A percentile compares a stretch with the other conserved stretches of the same genome.
Conservation (phyloP, 1,284 basidiomycete species). For the Ceratobasidium sp. region DNA sequence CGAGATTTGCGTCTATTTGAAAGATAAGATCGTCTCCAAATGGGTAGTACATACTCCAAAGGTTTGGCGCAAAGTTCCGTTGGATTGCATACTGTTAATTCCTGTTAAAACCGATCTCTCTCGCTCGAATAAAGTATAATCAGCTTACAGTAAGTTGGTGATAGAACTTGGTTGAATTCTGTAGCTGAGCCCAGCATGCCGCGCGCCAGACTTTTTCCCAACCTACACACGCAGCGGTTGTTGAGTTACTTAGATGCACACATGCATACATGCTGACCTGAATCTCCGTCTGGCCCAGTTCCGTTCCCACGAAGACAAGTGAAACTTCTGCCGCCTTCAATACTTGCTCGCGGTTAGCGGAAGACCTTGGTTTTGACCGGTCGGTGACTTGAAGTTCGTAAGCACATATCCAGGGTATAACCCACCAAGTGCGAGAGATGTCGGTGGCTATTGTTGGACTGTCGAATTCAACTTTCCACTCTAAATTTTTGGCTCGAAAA, state of each 20-base stretch:
- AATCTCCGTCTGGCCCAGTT: slow-evolving; percentile 72
- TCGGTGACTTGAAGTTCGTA: slow-evolving; percentile 53
- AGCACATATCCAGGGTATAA: slow-evolving; percentile 78
- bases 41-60: slow-evolving; percentile 69
- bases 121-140: not conserved
- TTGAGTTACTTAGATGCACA: too few species aligned
- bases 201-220: slow-evolving; percentile 83
- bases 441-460: slow-evolving; percentile 69
- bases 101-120: not conserved
- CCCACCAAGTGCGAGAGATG: slow-evolving; percentile 78
- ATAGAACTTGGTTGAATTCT: slow-evolving; percentile 66
- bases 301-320: slow-evolving; percentile 71
- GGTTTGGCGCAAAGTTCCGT: slow-evolving; percentile 67
- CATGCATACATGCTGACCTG: slow-evolving; percentile 51
- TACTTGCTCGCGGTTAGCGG: slow-evolving; percentile 54
- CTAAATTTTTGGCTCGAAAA: too few species aligned
- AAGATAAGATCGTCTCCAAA: slow-evolving; percentile 61
- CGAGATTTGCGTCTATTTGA: slow-evolving; percentile 79
- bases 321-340: slow-evolving; percentile 63
- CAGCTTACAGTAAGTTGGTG: slow-evolving; percentile 63
- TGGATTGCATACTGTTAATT: slow-evolving; percentile 63
- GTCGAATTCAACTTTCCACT: slow-evolving; percentile 81
- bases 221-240: slow-evolving; percentile 45
- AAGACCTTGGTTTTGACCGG: slow-evolving; percentile 14
- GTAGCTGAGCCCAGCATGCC: slow-evolving; percentile 73